A percentile compares a stretch with the other conserved stretches of the same genome.
Evolutionary conservation across 257 asterid species (phyloP).

Genomic region (Capsicum pubescens): DNA sequence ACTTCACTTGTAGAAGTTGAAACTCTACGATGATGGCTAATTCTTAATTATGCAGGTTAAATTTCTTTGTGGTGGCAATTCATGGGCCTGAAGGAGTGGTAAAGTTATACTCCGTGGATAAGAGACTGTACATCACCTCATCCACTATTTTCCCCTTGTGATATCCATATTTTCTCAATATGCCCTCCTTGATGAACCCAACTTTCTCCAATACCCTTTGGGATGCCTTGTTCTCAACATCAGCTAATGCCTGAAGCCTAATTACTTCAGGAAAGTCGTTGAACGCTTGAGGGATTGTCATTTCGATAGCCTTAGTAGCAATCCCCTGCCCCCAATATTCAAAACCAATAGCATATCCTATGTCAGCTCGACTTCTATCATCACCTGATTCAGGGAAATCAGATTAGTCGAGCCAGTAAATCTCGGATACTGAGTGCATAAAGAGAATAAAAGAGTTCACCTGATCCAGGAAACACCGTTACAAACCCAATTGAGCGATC

Average conservation of each 20-base stretch:
- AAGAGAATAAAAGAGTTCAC: neutral
- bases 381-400: constrained; percentile 10
- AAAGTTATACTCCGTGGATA: no score
- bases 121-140: no score
- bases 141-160: constrained; percentile 41
- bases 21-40: no score
- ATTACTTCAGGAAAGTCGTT: constrained; percentile 40
- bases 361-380: constrained; percentile 46
- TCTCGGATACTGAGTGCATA: neutral
- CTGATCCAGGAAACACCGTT: constrained; percentile 43
- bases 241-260: no score
- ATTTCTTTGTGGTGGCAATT: no score
- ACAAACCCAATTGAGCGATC: constrained; percentile 48
- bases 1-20: no score
- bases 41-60: no score
- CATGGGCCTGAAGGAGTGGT: no score
- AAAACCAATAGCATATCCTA: constrained; percentile 47
- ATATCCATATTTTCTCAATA: constrained; percentile 33
- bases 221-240: constrained; percentile 37
- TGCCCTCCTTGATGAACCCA: constrained; percentile 52
- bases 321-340: constrained; percentile 60
- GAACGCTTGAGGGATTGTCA: constrained; percentile 45
- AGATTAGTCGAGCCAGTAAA: neutral
- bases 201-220: constrained; percentile 55
- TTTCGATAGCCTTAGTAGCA: constrained; percentile 43